Base-by-base conservation (phyloP, 148 eudicot species). In the Rhododendron vialii region DNA sequence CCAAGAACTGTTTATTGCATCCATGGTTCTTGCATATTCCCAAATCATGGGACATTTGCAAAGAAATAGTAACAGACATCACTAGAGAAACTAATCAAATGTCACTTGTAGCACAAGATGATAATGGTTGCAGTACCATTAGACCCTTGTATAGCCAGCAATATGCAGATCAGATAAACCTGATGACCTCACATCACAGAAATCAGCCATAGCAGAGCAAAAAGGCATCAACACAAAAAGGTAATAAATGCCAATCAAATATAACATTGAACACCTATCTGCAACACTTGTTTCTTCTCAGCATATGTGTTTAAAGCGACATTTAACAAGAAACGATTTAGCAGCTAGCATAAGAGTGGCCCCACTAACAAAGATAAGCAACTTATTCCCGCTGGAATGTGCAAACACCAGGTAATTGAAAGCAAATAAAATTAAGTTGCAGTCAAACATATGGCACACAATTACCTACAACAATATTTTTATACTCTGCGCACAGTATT, bases 31-130 rank as follows among this genome's bases (percentile, higher is more conserved):
- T 91, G 91, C 91, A 90, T 86, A 88, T 55, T 84, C 95, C 93
- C 88, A 89, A 84, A 20, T 84, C 85, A 3, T 86, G 91, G 50
- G 92, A 88, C 74, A 92, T 75, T 80, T 94, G 93, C 92, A 94
- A 88, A 84, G 92, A 91, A 86, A 91, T 91, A 84, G 90, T 57
- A 50, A 89, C 81, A 80, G 90, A 88, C 96, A 92, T 92, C 80
- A 57, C 82, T 30, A 59, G 48, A 88, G 41, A 74, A 35, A 65
- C 50, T 20, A 30, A 79, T 59, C 28, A 79, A 71, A 22, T 35
- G 43, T 20, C 88, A 33, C 51, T 33, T 28, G 47, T 76, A 75
- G 83, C 84, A 63, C 67, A 81, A 57, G 61, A 63, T 59, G 41
- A 80, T 67, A 50, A 69, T 53, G 47, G 76, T 80, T 53, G 38